phyloP scores from a whole-genome alignment of 2,329 filamentous ascomycete species.

The Neofusicoccum parvum region DNA sequence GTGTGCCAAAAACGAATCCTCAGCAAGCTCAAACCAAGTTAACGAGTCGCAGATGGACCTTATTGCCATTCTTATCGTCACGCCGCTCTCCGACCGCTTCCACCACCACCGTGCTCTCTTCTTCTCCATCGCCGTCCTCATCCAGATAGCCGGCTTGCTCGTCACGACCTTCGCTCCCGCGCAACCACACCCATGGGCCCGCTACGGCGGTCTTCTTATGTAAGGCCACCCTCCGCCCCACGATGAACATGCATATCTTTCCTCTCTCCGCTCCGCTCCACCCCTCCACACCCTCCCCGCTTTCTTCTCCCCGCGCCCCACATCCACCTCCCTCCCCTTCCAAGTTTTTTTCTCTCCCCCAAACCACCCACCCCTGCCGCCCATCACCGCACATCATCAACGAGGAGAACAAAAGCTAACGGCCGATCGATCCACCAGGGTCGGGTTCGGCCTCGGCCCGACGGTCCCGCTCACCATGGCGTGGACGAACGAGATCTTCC shows the following conservation, averaged over 20 bases:
- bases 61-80: constrained; percentile 81
- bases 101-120: constrained; percentile 77
- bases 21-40: not conserved
- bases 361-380: not conserved
- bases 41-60: constrained; percentile 69
- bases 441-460: constrained; percentile 86
- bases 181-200: constrained; percentile 70
- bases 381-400: not conserved
- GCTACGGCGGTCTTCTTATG: constrained; percentile 78
- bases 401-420: not conserved
- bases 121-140: constrained; percentile 73
- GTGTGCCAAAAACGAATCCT: constrained; percentile 34
- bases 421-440: constrained; percentile 35
- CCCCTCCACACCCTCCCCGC: not conserved
- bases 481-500: constrained; percentile 90
- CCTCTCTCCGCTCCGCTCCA: constrained; percentile 1
- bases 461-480: constrained; percentile 94
- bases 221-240: constrained; percentile 15
- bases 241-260: not conserved
- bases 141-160: constrained; percentile 82
- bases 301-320: not conserved
- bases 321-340: not conserved
- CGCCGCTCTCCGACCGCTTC: constrained; percentile 84
- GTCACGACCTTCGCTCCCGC: constrained; percentile 73
- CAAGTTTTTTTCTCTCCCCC: too few species aligned